Evolutionary conservation across 768 basidiomycete species (phyloP).

Genomic region (Auriscalpium orientale): DNA sequence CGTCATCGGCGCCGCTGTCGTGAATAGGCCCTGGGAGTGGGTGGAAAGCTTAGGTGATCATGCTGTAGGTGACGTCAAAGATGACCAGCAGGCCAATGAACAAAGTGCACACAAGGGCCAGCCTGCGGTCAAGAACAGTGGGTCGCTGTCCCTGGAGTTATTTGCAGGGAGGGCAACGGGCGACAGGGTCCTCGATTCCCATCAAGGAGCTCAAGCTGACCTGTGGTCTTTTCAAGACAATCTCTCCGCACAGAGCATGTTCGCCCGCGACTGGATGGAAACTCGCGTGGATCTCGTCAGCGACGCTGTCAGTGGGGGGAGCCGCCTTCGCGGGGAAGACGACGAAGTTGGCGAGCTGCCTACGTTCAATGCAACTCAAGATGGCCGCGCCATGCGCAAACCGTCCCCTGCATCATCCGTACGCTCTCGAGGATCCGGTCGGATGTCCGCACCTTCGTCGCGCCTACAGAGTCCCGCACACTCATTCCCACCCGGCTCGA

Average conservation of each 20-base stretch:
- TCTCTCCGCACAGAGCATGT: slow-evolving; percentile 52
- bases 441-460: slow-evolving; percentile 21
- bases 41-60: slow-evolving; percentile 68
- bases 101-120: slow-evolving; percentile 26
- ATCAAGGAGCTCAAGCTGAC: slow-evolving; percentile 28
- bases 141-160: slow-evolving; percentile 64
- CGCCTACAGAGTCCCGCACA: slow-evolving; percentile 43
- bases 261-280: slow-evolving; percentile 73
- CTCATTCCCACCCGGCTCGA: slow-evolving; percentile 25
- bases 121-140: slow-evolving; percentile 50
- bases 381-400: slow-evolving; percentile 31
- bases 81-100: slow-evolving; percentile 35
- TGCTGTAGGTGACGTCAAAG: slow-evolving; percentile 34
- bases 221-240: slow-evolving; percentile 62
- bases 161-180: slow-evolving; percentile 63
- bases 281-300: slow-evolving; percentile 43
- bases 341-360: slow-evolving; percentile 26
- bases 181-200: slow-evolving; percentile 29
- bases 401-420: slow-evolving; percentile 44
- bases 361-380: slow-evolving; percentile 13
- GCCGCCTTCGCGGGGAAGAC: slow-evolving; percentile 17
- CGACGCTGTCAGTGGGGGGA: slow-evolving; percentile 7
- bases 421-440: slow-evolving; percentile 29
- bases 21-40: slow-evolving; percentile 85
- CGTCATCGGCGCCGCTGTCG: slow-evolving; percentile 43